These are phyloP conservation scores for Brassica rapa DNA, from an alignment of 345 rosid genomes.

Conservation along the genomic window DNA sequence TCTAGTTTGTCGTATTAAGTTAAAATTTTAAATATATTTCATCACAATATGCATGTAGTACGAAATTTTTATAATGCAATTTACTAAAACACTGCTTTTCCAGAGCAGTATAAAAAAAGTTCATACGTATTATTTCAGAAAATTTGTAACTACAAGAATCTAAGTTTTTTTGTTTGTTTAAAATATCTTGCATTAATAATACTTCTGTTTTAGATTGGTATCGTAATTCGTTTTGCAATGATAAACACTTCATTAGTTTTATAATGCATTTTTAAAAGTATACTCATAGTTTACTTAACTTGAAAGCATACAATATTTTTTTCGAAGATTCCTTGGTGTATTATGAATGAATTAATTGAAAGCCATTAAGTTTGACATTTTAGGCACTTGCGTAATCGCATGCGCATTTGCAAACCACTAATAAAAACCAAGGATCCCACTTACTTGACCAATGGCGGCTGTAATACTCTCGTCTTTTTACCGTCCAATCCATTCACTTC, in stretches of 20 bases:
- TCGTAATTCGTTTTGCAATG: neutral
- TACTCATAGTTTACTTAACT: neutral
- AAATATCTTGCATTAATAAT: neutral
- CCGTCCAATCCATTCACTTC: conserved; percentile 35
- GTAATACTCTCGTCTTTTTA: too few relatives aligned
- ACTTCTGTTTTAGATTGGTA: neutral
- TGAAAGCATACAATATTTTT: neutral
- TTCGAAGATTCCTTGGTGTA: conserved; percentile 30
- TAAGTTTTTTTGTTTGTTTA: neutral
- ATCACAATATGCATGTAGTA: neutral
- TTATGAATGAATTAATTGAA: conserved; percentile 21
- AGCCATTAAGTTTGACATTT: conserved; percentile 40
- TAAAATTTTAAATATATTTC: neutral
- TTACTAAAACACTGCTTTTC: neutral
- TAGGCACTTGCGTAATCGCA: conserved; percentile 27
- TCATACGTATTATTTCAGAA: neutral
- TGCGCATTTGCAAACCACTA: conserved; percentile 35
- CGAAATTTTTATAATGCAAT: neutral
- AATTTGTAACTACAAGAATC: neutral
- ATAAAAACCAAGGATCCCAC: conserved; percentile 13
- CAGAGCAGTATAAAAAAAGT: neutral
- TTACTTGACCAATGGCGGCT: conserved; percentile 11
- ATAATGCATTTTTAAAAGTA: neutral
- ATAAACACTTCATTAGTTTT: neutral
- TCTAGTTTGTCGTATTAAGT: neutral